Percentiles rank a stretch among this genome's conserved stretches.
These are phyloP conservation scores for Magnusiomyces paraingens DNA, from an alignment of 1,139 yeast species.

Conservation along the genomic window DNA sequence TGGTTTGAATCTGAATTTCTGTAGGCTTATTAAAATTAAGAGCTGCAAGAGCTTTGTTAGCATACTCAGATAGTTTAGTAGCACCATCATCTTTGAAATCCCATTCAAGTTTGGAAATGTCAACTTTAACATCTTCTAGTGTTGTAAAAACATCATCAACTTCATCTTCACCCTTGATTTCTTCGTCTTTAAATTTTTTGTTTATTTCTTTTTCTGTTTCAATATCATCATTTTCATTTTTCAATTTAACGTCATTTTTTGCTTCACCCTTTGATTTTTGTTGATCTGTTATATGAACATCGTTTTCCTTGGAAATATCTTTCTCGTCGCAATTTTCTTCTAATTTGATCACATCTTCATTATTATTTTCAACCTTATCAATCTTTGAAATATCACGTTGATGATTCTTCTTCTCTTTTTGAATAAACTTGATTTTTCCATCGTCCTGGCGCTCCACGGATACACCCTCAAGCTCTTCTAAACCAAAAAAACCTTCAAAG, in stretches of 20 bases:
- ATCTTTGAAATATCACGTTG: no score
- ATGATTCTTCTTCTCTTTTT: constrained; percentile 21
- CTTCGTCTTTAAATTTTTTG: constrained; percentile 17
- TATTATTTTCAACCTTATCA: constrained; percentile 34
- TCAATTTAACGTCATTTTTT: constrained; percentile 16
- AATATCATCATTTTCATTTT: constrained; percentile 10
- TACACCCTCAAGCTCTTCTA: constrained; percentile 93
- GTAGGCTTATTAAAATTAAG: constrained; percentile 70
- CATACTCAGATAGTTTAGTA: constrained; percentile 58
- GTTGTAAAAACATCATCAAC: background rate
- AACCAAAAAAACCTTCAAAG: constrained; percentile 83
- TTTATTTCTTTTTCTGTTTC: constrained; percentile 18
- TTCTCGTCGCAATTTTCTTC: constrained; percentile 2
- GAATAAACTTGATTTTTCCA: constrained; percentile 59
- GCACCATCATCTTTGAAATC: constrained; percentile 33
- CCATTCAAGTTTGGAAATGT: constrained; percentile 24
- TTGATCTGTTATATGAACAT: constrained; percentile 9
- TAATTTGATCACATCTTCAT: constrained; percentile 21
- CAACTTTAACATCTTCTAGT: constrained; percentile 24
- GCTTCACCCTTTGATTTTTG: constrained; percentile 16
- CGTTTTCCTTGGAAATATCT: constrained; percentile 20
- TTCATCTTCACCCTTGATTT: constrained; percentile 20
- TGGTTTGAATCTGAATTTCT: constrained; percentile 69
- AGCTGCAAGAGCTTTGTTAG: constrained; percentile 30
- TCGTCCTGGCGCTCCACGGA: constrained; percentile 56